Percentiles rank a stretch among this genome's conserved stretches.
These are phyloP conservation scores for Melanopsichium pennsylvanicum DNA, from an alignment of 1,284 basidiomycete genomes.

Conservation along the genomic window DNA sequence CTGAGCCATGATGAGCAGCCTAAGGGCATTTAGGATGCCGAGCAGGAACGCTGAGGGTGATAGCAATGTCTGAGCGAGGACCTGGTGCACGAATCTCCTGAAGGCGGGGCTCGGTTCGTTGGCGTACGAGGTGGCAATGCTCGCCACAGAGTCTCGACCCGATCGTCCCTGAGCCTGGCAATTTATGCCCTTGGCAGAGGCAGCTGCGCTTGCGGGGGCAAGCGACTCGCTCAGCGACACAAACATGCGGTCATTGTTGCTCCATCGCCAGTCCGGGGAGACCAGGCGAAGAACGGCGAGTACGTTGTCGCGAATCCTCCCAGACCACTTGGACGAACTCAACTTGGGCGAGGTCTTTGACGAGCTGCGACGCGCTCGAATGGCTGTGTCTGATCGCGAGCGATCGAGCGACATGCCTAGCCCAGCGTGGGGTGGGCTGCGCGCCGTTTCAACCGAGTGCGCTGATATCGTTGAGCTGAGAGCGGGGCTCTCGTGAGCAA, in stretches of 20 bases:
- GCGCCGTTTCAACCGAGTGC: conserved; percentile 20
- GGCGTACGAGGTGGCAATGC: conserved; percentile 36
- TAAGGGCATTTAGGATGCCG: conserved; percentile 57
- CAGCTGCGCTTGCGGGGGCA: conserved; percentile 4
- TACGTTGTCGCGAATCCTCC: conserved; percentile 39
- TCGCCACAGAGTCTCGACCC: conserved; percentile 23
- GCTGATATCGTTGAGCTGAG: conserved; percentile 34
- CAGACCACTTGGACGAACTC: conserved; percentile 32
- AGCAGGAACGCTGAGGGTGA: conserved; percentile 61
- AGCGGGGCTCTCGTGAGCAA: conserved; percentile 19
- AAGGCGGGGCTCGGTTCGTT: conserved; percentile 61
- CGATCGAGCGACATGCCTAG: conserved; percentile 32
- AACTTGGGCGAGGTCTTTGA: conserved; percentile 29
- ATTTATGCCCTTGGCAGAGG: conserved; percentile 17
- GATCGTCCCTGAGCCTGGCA: conserved; percentile 17
- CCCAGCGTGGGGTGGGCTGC: conserved; percentile 18
- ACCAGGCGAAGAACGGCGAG: conserved; percentile 48
- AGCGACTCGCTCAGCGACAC: conserved; percentile 38
- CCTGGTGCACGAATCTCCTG: conserved; percentile 61
- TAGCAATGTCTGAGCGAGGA: conserved; percentile 61
- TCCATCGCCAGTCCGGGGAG: conserved; percentile 54
- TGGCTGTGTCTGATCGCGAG: conserved; percentile 34
- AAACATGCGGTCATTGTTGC: conserved; percentile 46
- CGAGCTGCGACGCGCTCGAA: conserved; percentile 21
- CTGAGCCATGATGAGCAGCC: conserved; percentile 47